phyloP scores from a whole-genome alignment of 768 basidiomycete genomes.

The Suillus clintonianus region DNA sequence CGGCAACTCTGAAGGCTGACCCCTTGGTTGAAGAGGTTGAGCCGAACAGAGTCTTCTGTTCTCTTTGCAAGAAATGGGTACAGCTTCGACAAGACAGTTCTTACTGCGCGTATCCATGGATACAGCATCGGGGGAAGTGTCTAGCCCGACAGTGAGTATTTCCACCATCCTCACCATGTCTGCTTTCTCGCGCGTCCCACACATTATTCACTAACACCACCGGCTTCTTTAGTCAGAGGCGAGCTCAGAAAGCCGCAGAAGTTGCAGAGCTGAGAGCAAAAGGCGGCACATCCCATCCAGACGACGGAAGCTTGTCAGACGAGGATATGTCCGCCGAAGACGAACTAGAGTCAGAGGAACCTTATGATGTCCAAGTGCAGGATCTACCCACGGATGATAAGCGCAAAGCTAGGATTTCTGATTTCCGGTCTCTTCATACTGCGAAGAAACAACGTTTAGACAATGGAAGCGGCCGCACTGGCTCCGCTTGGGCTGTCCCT shows the following conservation, averaged over 20 bases:
- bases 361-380: conserved; percentile 17
- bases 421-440: conserved; percentile 16
- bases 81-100: conserved; percentile 77
- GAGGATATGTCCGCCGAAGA: conserved; percentile 34
- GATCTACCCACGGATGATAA: conserved; percentile 24
- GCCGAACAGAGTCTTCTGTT: conserved; percentile 73
- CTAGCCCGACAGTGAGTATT: conserved; percentile 64
- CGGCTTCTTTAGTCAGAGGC: conserved; percentile 47
- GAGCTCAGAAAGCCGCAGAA: conserved; percentile 56
- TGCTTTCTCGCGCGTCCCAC: conserved; percentile 4
- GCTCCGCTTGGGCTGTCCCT: conserved; percentile 15
- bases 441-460: conserved; percentile 27
- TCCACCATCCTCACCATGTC: conserved; percentile 10
- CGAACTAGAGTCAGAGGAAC: conserved; percentile 41
- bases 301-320: conserved; percentile 31
- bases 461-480: conserved; percentile 8
- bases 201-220: conserved; percentile 5
- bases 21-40: conserved; percentile 67
- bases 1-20: conserved; percentile 69
- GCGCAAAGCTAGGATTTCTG: conserved; percentile 25
- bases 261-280: conserved; percentile 47
- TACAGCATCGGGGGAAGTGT: conserved; percentile 78
- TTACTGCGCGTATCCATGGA: conserved; percentile 83
- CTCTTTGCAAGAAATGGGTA: conserved; percentile 79
- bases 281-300: conserved; percentile 24